phyloP scores from a whole-genome alignment of 805 yeast genomes.

The Sugiyamaella valdiviana region DNA sequence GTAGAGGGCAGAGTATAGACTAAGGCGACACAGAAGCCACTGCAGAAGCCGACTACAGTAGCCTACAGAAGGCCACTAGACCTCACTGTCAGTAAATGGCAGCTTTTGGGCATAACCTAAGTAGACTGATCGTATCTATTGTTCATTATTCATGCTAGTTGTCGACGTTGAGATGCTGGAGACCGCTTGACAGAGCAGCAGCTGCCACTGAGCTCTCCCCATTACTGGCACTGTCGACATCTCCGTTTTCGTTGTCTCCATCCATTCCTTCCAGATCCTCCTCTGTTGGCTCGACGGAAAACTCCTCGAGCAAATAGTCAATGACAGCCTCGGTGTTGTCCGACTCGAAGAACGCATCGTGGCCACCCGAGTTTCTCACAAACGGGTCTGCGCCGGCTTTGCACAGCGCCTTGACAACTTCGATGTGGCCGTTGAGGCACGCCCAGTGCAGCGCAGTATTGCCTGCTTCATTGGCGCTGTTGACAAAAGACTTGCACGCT shows the following conservation, averaged over 20 bases:
- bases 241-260: slow-evolving; percentile 12
- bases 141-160: slow-evolving; percentile 2
- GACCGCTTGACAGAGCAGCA: not conserved
- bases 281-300: slow-evolving; percentile 45
- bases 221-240: not conserved
- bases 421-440: slow-evolving; percentile 75
- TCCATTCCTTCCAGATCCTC: slow-evolving; percentile 25
- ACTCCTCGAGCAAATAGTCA: slow-evolving; percentile 66
- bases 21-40: too few species aligned
- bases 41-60: too few species aligned
- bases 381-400: slow-evolving; percentile 71
- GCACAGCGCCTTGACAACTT: slow-evolving; percentile 60
- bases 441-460: slow-evolving; percentile 98
- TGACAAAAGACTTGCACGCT: slow-evolving; percentile 35
- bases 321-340: slow-evolving; percentile 76
- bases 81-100: too few species aligned
- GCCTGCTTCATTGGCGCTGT: slow-evolving; percentile 66
- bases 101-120: slow-evolving; percentile 2
- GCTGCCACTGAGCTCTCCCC: not conserved
- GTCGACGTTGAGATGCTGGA: not conserved
- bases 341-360: slow-evolving; percentile 85
- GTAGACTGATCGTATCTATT: not conserved
- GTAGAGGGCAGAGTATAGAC: slow-evolving; percentile 24
- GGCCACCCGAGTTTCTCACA: slow-evolving; percentile 63
- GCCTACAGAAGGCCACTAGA: too few species aligned